A percentile compares a stretch with the other conserved stretches of the same genome.
phyloP scores from a whole-genome alignment of 805 yeast species.

The Komagataella pastoris region DNA sequence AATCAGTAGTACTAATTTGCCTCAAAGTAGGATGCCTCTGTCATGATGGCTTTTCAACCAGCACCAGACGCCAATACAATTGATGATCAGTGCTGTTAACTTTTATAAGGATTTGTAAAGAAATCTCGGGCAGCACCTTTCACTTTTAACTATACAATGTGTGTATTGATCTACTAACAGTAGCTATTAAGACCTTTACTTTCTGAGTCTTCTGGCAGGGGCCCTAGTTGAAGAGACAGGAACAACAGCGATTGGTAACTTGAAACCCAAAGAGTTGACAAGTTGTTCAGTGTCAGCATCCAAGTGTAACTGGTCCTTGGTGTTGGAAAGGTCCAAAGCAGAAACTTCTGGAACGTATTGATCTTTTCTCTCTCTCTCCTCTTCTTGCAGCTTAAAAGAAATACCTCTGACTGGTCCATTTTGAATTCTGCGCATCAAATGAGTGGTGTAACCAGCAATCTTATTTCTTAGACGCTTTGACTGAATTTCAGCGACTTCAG shows the following conservation, averaged over 20 bases:
- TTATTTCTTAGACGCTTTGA: conserved; percentile 99
- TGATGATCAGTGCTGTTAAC: too few relatives aligned
- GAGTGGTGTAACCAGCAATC: conserved; percentile 99
- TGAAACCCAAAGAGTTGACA: conserved; percentile 88
- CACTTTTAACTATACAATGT: not conserved
- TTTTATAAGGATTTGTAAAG: too few relatives aligned
- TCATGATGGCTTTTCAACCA: too few relatives aligned
- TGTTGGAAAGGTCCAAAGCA: conserved; percentile 95
- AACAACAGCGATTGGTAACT: conserved; percentile 74
- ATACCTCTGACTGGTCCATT: conserved; percentile 99
- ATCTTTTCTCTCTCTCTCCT: conserved; percentile 99
- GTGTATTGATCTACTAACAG: not conserved
- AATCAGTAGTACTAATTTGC: too few relatives aligned
- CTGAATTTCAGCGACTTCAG: conserved; percentile 97
- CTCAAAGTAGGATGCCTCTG: too few relatives aligned
- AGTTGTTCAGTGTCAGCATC: conserved; percentile 94
- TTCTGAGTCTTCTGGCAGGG: conserved; percentile 80
- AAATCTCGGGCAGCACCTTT: too few relatives aligned
- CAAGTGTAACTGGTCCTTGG: conserved; percentile 92
- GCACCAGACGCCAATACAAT: too few relatives aligned
- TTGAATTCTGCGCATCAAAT: conserved; percentile 99
- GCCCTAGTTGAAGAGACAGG: conserved; percentile 83
- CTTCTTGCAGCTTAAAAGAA: conserved; percentile 99
- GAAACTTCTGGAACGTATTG: conserved; percentile 99
- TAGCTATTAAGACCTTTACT: conserved; percentile 33